Conservation (phyloP, 108 stramenopile species). For the Cyclostephanos invisitatus region DNA sequence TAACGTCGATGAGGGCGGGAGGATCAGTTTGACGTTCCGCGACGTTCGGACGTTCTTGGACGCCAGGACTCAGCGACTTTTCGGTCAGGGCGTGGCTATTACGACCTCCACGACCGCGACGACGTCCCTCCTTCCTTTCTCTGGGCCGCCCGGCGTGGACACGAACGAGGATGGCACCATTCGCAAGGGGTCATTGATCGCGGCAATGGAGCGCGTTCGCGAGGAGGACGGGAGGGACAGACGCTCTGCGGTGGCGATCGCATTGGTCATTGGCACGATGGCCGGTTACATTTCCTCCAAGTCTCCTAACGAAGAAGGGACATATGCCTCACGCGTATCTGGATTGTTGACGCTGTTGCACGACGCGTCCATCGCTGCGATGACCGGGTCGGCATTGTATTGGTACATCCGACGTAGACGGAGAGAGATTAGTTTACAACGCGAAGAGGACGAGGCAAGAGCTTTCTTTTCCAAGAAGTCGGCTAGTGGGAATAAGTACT, state of each 20-base stretch:
- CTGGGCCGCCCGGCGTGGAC: background rate
- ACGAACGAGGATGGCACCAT: constrained; percentile 20
- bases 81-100: constrained; percentile 62
- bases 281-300: constrained; percentile 33
- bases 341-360: constrained; percentile 21
- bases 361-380: constrained; percentile 12
- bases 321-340: constrained; percentile 3
- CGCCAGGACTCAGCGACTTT: constrained; percentile 52
- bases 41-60: constrained; percentile 71
- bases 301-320: background rate
- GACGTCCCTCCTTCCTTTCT: background rate
- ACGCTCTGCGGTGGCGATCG: constrained; percentile 23
- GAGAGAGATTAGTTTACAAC: constrained; percentile 19
- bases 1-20: constrained; percentile 35
- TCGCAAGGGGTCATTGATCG: constrained; percentile 21
- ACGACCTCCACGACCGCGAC: background rate
- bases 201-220: constrained; percentile 17
- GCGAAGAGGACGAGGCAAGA: constrained; percentile 62
- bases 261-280: constrained; percentile 45
- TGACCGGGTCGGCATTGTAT: constrained; percentile 32
- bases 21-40: constrained; percentile 71
- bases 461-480: constrained; percentile 74
- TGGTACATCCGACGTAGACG: constrained; percentile 28
- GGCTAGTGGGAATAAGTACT: constrained; percentile 73
- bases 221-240: constrained; percentile 47